phyloP scores from a whole-genome alignment of 768 basidiomycete genomes.

The Gelatoporia subvermispora region DNA sequence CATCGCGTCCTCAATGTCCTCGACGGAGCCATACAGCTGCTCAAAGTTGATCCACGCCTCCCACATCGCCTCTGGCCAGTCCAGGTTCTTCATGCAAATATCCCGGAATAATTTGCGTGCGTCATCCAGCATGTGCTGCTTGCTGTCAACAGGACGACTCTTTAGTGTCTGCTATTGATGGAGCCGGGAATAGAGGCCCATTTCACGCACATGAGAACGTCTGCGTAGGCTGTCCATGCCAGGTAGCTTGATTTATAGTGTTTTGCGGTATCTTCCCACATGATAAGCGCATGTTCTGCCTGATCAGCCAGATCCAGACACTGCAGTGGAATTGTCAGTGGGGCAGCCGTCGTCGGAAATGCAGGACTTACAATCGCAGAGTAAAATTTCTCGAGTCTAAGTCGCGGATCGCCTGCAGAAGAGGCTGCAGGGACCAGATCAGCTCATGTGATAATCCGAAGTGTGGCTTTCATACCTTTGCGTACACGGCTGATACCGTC shows the following conservation, averaged over 20 bases:
- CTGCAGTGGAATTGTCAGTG: constrained; percentile 25
- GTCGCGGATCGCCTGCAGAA: constrained; percentile 64
- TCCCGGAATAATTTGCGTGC: constrained; percentile 67
- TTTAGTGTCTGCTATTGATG: not conserved
- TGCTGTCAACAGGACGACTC: constrained; percentile 33
- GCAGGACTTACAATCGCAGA: constrained; percentile 58
- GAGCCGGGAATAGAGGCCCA: constrained; percentile 9
- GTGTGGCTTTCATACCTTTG: constrained; percentile 37
- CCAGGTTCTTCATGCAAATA: constrained; percentile 66
- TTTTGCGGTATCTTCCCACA: constrained; percentile 66
- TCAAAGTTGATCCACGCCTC: constrained; percentile 90
- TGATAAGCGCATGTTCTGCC: constrained; percentile 47
- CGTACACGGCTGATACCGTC: constrained; percentile 60
- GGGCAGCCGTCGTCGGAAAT: not conserved
- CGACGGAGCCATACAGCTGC: constrained; percentile 69
- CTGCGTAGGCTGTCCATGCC: constrained; percentile 72
- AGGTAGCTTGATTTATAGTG: constrained; percentile 67
- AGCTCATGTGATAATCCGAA: not conserved
- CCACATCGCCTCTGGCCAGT: constrained; percentile 96
- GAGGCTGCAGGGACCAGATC: constrained; percentile 37
- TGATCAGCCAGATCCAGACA: constrained; percentile 41
- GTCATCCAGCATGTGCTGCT: constrained; percentile 46
- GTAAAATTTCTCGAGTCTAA: constrained; percentile 82
- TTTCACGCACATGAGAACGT: constrained; percentile 71
- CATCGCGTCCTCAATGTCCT: constrained; percentile 57